Conservation (phyloP, 2,329 filamentous ascomycete species). For the Coleophoma eucalyptorum region DNA sequence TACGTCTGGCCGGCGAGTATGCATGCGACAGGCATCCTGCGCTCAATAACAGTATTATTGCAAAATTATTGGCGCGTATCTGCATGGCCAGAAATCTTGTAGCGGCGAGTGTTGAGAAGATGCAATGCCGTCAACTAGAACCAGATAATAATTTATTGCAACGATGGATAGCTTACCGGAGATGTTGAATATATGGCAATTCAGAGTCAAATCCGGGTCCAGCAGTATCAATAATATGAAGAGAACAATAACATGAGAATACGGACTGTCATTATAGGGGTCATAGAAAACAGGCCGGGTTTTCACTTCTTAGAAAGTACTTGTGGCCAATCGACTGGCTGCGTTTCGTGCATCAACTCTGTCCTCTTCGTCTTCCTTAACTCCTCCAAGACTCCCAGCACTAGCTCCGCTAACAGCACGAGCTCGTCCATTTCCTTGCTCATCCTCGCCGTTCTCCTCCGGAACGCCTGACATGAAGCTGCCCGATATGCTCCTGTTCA, state of each 20-base stretch:
- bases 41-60: too few relatives aligned
- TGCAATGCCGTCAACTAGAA: too few relatives aligned
- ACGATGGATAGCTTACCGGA: too few relatives aligned
- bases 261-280: conserved; percentile 3
- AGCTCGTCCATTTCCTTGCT: conserved; percentile 33
- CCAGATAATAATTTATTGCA: too few relatives aligned
- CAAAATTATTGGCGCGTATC: too few relatives aligned
- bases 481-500: conserved; percentile 72
- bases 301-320: conserved; percentile 65
- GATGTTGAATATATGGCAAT: neutral
- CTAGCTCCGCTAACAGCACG: conserved; percentile 25
- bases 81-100: too few relatives aligned
- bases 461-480: conserved; percentile 62
- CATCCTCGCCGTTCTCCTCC: conserved; percentile 57
- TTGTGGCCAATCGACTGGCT: conserved; percentile 87
- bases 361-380: conserved; percentile 83
- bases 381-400: conserved; percentile 46
- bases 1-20: too few relatives aligned
- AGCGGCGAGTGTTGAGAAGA: too few relatives aligned
- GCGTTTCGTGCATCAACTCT: conserved; percentile 93
- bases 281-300: neutral
- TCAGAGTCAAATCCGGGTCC: neutral
- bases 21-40: too few relatives aligned
- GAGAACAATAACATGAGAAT: conserved; percentile 12
- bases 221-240: neutral